Base-by-base conservation (phyloP, 1,139 yeast genomes). In the Candida pseudoviswanathii region DNA sequence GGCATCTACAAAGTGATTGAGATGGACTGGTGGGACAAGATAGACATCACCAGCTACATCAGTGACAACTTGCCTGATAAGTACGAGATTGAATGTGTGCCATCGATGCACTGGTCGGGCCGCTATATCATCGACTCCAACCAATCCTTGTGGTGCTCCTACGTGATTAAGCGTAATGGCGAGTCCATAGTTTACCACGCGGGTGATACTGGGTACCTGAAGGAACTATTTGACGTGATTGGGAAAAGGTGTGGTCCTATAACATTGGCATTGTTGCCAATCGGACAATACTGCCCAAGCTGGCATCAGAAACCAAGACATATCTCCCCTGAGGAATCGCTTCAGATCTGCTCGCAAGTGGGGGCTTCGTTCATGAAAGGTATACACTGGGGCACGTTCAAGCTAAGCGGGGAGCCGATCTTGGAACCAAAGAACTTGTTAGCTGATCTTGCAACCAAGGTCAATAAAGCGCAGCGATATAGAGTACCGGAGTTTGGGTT, bases 71-170 rank as follows among this genome's bases (percentile, higher is more conserved):
- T 73, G 5, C 68, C 72, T 1, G 85, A 82, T 51, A 72, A 78
- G 24, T 90, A 87, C 72, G 92, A 89, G 57, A 73, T 92, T 31
- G 91, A 89, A 1, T 89, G 97, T 66, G 81, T 95, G 0, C 98
- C 98, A 0, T 90, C 97, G 0, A 92, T 92, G 97, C 98, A 92
- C 67, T 92, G 98, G 98, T 88, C 96, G 1, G 98, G 97, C 0
- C 68, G 97, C 41, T 80, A 81, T 43, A 67, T 92, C 29, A 63
- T 85, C 27, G 98, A 92, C 64, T 81, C 96, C 1, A 92, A 92
- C 65, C 71, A 75, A 32, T 82, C 96, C 0, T 69, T 92, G 45
- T 92, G 98, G 98, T 88, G 96, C 57, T 89, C 97, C 0, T 92
- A 85, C 61, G 63, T 92, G 54, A 65, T 92, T 8, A 72, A 82